A percentile compares a stretch with the other conserved stretches of the same genome.
These are phyloP conservation scores for Talaromyces sp. DNA, from an alignment of 2,329 filamentous ascomycete species.

Conservation along the genomic window DNA sequence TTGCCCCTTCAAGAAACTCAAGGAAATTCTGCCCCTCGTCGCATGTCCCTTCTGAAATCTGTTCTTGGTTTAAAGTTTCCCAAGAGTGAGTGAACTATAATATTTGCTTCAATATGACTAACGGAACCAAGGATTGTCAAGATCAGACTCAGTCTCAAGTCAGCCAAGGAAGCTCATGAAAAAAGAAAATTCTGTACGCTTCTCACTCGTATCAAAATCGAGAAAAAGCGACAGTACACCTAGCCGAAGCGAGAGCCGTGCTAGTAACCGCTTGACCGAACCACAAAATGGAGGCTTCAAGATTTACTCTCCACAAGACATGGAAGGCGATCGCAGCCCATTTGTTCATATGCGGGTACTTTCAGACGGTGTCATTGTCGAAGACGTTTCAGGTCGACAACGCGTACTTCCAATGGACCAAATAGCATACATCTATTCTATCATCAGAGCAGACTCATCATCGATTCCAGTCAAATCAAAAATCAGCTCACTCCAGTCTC, in stretches of 20 bases:
- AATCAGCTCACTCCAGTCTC: conserved; percentile 13
- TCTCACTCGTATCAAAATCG: conserved; percentile 22
- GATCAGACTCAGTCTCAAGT: conserved; percentile 17
- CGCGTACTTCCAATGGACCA: conserved; percentile 26
- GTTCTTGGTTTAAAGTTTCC: conserved; percentile 21
- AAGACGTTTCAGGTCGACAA: conserved; percentile 25
- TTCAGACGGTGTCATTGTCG: conserved; percentile 20
- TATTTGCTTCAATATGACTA: background rate
- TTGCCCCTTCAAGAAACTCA: conserved; percentile 12
- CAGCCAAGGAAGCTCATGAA: conserved; percentile 22
- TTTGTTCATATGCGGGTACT: conserved; percentile 23
- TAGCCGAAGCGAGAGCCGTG: conserved; percentile 12
- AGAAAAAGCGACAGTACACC: conserved; percentile 14
- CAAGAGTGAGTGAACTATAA: conserved; percentile 15
- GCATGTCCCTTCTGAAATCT: conserved; percentile 13
- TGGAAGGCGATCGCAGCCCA: background rate
- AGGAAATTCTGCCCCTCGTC: conserved; percentile 18
- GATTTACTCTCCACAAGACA: background rate
- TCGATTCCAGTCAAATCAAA: conserved; percentile 18
- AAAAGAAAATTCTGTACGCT: conserved; percentile 23
- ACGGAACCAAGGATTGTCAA: conserved; percentile 16
- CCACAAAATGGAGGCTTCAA: conserved; percentile 12
- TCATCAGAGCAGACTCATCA: conserved; percentile 20
- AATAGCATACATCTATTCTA: conserved; percentile 23
- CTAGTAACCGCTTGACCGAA: conserved; percentile 2